A percentile compares a stretch with the other conserved stretches of the same genome.
These are phyloP conservation scores for Megacollybia platyphylla DNA, from an alignment of 1,284 basidiomycete genomes.

Conservation along the genomic window DNA sequence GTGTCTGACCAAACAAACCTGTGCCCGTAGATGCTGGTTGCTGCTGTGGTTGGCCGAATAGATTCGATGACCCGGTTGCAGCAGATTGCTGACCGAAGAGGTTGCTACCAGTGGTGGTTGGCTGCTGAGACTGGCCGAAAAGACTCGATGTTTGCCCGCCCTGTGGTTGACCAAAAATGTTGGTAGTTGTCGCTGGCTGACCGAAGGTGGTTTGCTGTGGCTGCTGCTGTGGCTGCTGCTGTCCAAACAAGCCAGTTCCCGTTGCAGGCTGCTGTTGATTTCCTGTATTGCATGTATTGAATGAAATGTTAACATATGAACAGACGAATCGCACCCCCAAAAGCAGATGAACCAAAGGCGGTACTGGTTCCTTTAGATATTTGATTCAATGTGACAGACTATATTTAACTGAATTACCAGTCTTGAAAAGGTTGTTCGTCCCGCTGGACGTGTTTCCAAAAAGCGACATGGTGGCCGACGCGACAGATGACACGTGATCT, in stretches of 20 bases:
- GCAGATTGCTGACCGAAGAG: background rate
- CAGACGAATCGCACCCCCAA: background rate
- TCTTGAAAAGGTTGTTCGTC: background rate
- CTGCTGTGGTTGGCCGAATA: slow-evolving; percentile 1
- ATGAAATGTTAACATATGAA: background rate
- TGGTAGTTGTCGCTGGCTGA: no score
- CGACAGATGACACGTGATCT: background rate
- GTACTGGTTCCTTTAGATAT: background rate
- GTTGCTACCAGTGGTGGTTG: background rate
- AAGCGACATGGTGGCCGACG: background rate
- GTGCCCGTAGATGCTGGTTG: slow-evolving; percentile 11
- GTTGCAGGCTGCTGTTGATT: no score
- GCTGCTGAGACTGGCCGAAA: background rate
- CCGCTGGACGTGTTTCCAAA: background rate
- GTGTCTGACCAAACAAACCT: slow-evolving; percentile 2
- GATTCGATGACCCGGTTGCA: slow-evolving; percentile 8
- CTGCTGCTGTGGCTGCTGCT: background rate
- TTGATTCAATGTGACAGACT: background rate
- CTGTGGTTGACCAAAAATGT: no score
- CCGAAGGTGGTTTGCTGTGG: background rate
- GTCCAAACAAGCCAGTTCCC: no score
- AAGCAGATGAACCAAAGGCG: background rate
- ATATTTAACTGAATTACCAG: background rate
- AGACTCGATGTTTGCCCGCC: background rate
- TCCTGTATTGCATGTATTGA: background rate